phyloP scores from a whole-genome alignment of 768 basidiomycete genomes.

The Lactarius quietus region DNA sequence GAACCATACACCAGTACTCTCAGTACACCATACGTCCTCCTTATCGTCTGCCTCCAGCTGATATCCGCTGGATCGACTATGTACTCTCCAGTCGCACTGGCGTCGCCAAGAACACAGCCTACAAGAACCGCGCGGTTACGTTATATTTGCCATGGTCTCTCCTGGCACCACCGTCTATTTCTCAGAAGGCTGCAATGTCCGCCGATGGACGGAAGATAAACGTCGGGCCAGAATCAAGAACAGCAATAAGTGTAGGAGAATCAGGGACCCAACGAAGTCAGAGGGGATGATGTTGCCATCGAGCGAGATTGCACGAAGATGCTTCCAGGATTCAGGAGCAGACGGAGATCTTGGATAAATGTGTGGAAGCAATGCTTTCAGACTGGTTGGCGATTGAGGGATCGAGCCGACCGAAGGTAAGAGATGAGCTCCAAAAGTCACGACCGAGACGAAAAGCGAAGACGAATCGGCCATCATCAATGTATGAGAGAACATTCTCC shows the following conservation, averaged over 20 bases:
- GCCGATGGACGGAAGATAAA: conserved; percentile 49
- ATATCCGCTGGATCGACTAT: conserved; percentile 50
- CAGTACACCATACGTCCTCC: conserved; percentile 49
- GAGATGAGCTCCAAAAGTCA: conserved; percentile 38
- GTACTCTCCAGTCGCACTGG: conserved; percentile 36
- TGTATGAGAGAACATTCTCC: conserved; percentile 40
- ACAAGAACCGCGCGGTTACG: conserved; percentile 49
- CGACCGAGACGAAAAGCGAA: conserved; percentile 52
- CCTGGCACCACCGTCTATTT: conserved; percentile 42
- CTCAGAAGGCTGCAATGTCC: conserved; percentile 54
- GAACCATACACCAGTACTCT: conserved; percentile 44
- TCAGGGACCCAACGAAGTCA: conserved; percentile 40
- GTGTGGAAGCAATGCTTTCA: conserved; percentile 35
- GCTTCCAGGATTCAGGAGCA: conserved; percentile 56
- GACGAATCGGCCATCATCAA: conserved; percentile 41
- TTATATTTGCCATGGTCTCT: conserved; percentile 48
- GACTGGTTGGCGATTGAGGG: conserved; percentile 34
- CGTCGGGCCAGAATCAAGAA: conserved; percentile 63
- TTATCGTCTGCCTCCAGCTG: conserved; percentile 43
- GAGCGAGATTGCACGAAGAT: conserved; percentile 44
- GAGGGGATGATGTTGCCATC: conserved; percentile 37
- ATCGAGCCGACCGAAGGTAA: conserved; percentile 53
- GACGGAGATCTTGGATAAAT: conserved; percentile 37
- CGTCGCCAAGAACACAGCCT: conserved; percentile 44
- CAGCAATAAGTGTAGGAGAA: conserved; percentile 45